Evolutionary conservation across 192 early-diverging fungal genomes (phyloP).

Genomic region (Mortierella antarctica): DNA sequence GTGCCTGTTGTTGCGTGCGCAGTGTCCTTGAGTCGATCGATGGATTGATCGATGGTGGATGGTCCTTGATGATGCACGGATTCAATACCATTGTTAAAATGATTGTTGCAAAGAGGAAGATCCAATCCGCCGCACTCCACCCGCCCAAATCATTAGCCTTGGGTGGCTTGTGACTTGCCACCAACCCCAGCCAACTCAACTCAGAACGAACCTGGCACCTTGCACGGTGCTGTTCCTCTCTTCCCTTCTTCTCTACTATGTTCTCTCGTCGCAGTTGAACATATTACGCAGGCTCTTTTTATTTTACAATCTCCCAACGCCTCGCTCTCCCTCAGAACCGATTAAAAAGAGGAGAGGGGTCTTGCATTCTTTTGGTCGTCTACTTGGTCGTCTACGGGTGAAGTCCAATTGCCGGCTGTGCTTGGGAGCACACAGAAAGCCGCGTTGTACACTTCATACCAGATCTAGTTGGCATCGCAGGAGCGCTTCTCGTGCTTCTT

Average conservation of each 20-base stretch:
- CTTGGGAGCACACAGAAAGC: not conserved
- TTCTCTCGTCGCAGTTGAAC: not conserved
- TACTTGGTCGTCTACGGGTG: not conserved
- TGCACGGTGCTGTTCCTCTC: no score
- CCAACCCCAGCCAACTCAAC: no score
- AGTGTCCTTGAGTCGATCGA: conserved; percentile 33
- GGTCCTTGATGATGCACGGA: not conserved
- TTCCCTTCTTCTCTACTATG: no score
- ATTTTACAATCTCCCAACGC: no score
- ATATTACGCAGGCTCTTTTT: no score
- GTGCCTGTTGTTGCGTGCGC: not conserved
- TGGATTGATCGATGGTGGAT: conserved; percentile 4
- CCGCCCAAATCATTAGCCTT: not conserved
- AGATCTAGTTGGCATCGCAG: conserved; percentile 21
- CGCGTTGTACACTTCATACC: conserved; percentile 12
- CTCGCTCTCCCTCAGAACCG: no score
- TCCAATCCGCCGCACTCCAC: conserved; percentile 19
- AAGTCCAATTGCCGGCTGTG: not conserved
- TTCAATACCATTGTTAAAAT: conserved; percentile 38
- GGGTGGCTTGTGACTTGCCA: no score
- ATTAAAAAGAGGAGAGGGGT: no score
- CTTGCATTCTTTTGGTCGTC: no score
- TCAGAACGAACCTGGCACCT: no score
- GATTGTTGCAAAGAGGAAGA: conserved; percentile 33
- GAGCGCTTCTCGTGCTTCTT: conserved; percentile 6